A percentile compares a stretch with the other conserved stretches of the same genome.
Evolutionary conservation across 805 yeast species (phyloP).

Genomic region (Kluyveromyces aestuarii): DNA sequence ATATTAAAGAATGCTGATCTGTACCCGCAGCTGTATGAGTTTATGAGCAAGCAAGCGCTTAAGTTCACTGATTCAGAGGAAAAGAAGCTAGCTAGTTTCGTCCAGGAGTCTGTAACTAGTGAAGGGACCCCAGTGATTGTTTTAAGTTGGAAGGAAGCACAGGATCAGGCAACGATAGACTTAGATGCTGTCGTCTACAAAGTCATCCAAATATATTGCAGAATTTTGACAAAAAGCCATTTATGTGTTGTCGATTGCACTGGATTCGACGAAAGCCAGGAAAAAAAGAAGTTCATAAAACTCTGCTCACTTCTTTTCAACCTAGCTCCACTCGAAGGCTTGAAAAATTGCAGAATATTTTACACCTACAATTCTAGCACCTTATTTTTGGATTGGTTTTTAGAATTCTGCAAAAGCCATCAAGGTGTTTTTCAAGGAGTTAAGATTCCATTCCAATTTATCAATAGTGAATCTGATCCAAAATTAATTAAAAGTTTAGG

Average conservation of each 20-base stretch:
- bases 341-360: slow-evolving; percentile 42
- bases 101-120: slow-evolving; percentile 55
- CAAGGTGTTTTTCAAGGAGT: slow-evolving; percentile 19
- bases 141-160: slow-evolving; percentile 36
- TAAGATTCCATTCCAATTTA: slow-evolving; percentile 30
- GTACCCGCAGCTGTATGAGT: slow-evolving; percentile 52
- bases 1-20: slow-evolving; percentile 41
- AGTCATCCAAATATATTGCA: slow-evolving; percentile 53
- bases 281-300: slow-evolving; percentile 14
- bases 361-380: slow-evolving; percentile 39
- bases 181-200: slow-evolving; percentile 49
- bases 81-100: slow-evolving; percentile 32
- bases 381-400: slow-evolving; percentile 18
- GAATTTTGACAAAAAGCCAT: slow-evolving; percentile 62
- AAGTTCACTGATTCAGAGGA: slow-evolving; percentile 39
- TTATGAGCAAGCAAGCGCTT: slow-evolving; percentile 58
- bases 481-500: slow-evolving; percentile 37
- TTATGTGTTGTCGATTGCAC: slow-evolving; percentile 63
- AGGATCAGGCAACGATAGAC: slow-evolving; percentile 26
- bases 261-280: slow-evolving; percentile 32
- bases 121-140: slow-evolving; percentile 70
- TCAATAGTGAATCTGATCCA: slow-evolving; percentile 39
- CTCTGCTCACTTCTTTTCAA: slow-evolving; percentile 26
- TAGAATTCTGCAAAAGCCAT: slow-evolving; percentile 16
- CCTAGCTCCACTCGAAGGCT: slow-evolving; percentile 44